Evolutionary conservation across 2,329 filamentous ascomycete genomes (phyloP), one percentile per base, ranked within the genome.

Genomic region (Alternaria brassicicola): DNA sequence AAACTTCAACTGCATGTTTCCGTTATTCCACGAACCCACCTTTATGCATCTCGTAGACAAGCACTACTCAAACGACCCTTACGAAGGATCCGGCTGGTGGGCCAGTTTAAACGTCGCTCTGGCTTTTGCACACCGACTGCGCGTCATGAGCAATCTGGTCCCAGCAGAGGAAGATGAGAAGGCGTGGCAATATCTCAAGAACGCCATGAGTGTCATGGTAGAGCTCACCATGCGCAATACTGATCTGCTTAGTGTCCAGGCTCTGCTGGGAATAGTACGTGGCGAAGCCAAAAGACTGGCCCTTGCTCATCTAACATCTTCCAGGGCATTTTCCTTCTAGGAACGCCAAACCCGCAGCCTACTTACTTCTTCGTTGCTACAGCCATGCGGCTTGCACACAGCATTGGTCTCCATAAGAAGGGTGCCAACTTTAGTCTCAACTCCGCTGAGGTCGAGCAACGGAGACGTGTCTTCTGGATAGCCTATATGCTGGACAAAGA

Each of bases 1-100:
- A 72, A 97, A 97, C 79, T 98, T 99, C 84, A 99, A 99, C 81
- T 95, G 92, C 86, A 94, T 98, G 86, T 97, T 98, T 73, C 95
- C 95, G 6, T 83, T 99, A 4, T 99, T 97, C 72, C 95, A 99
- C 77, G 93, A 97, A 76, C 93, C 94, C 1, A 98, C 95, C 0
- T 99, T 99, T 74, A 98, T 98, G 92, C 93, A 97, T 73, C 83
- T 98, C 5, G 93, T 97, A 30, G 93, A 98, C 72, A 88, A 90
- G 67, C 94, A 98, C 75, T 99, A 98, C 78, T 96, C 93, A 0
- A 82, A 88, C 48, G 91, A 98, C 66, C 94, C 94, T 0, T 98
- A 97, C 66, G 89, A 96, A 74, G 93, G 94, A 26, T 96, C 93
- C 6, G 95, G 95, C 3, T 99, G 95, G 95, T 99, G 95, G 94